These are phyloP conservation scores for Botryococcus braunii DNA, from an alignment of 163 green algal genomes.

Conservation along the genomic window DNA sequence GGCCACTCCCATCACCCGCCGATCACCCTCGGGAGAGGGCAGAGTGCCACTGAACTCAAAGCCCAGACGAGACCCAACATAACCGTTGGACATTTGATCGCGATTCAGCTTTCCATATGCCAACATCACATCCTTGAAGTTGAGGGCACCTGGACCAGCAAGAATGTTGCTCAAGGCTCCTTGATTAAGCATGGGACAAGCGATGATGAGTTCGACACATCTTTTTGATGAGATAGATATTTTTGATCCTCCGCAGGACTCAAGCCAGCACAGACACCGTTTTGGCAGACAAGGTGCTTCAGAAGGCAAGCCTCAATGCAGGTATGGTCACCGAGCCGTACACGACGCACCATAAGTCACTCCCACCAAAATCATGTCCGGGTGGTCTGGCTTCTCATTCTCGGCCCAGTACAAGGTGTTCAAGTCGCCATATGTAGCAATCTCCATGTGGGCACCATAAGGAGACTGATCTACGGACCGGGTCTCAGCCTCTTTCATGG, in stretches of 20 bases:
- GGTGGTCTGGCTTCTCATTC: neutral
- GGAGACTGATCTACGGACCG: neutral
- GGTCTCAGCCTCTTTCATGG: neutral
- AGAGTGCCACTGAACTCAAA: conserved; percentile 10
- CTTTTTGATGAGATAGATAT: too few relatives aligned
- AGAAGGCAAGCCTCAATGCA: too few relatives aligned
- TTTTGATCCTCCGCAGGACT: too few relatives aligned
- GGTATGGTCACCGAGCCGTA: too few relatives aligned
- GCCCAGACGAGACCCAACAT: conserved; percentile 3
- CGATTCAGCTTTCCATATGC: conserved; percentile 12
- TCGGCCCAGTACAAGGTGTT: conserved; percentile 8
- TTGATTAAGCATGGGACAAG: too few relatives aligned
- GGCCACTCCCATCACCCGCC: conserved; percentile 13
- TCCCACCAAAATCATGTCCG: neutral
- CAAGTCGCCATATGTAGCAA: conserved; percentile 5
- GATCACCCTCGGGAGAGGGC: neutral
- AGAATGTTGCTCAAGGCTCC: too few relatives aligned
- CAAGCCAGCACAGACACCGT: too few relatives aligned
- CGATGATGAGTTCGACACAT: too few relatives aligned
- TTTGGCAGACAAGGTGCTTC: too few relatives aligned
- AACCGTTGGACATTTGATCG: conserved; percentile 4
- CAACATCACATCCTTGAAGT: conserved; percentile 17
- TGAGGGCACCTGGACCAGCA: conserved; percentile 9
- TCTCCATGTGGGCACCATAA: conserved; percentile 10
- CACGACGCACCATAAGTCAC: conserved; percentile 9